Evolutionary conservation across 805 yeast genomes (phyloP), one percentile per base, ranked within the genome.

Genomic region (Diddensiella santjacobensis): DNA sequence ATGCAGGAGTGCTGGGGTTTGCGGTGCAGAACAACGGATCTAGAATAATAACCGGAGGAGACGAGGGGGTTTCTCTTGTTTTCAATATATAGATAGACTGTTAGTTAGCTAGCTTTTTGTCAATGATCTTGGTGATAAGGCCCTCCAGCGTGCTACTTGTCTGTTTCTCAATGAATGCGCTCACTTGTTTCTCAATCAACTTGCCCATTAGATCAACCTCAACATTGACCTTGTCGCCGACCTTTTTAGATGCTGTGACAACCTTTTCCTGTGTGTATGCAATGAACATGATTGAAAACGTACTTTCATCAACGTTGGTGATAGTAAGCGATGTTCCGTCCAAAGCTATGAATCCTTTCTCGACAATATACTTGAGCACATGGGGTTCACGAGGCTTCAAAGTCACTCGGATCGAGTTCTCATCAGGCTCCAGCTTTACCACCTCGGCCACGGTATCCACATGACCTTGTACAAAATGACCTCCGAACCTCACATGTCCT

Each of bases 391-490:
- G 72, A 45, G 88, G 73, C 65, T 79, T 66, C 67, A 91, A 90
- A 2, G 87, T 84, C 64, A 81, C 84, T 2, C 83, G 73, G 29
- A 88, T 70, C 0, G 98, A 83, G 64, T 88, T 87, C 1, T 81
- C 75, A 60, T 90, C 97, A 1, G 77, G 68, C 6, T 55, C 66
- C 22, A 67, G 73, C 0, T 67, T 64, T 1, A 75, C 73, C 35
- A 91, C 83, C 30, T 64, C 66, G 2, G 96, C 96, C 30, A 83
- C 75, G 0, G 96, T 87, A 64, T 93, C 99, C 23, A 93, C 88
- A 69, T 93, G 99, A 3, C 99, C 99, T 57, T 93, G 99, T 2
- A 93, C 99, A 54, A 91, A 79, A 66, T 93, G 99, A 0, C 99
- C 99, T 20, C 99, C 99, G 60, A 90, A 80, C 54, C 99, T 73